These are phyloP conservation scores for Xylariales sp. DNA, from an alignment of 2,329 filamentous ascomycete genomes.

Conservation along the genomic window DNA sequence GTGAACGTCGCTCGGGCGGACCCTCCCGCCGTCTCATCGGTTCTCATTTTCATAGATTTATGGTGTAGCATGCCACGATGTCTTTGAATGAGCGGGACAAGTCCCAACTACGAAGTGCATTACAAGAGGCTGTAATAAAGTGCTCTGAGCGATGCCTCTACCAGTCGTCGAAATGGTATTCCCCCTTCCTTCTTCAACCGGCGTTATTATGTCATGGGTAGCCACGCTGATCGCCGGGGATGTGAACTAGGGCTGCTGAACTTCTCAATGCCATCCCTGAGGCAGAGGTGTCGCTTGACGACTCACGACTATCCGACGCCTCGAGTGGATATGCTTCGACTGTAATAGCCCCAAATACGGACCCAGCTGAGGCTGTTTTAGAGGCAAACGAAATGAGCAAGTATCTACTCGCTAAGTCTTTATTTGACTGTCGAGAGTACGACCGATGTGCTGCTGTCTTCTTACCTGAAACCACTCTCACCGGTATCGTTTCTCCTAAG, in stretches of 20 bases:
- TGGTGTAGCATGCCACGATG: slow-evolving; percentile 54
- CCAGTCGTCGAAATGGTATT: slow-evolving; percentile 93
- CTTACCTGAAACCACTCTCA: slow-evolving; percentile 81
- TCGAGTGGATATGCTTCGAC: slow-evolving; percentile 59
- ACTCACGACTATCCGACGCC: slow-evolving; percentile 46
- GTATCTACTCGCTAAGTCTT: slow-evolving; percentile 90
- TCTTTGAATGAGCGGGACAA: slow-evolving; percentile 66
- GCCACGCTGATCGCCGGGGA: slow-evolving; percentile 30
- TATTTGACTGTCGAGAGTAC: slow-evolving; percentile 95
- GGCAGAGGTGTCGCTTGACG: slow-evolving; percentile 48
- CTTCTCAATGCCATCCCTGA: slow-evolving; percentile 85
- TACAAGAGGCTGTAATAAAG: slow-evolving; percentile 87
- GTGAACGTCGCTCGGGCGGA: background rate
- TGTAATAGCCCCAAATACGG: slow-evolving; percentile 67
- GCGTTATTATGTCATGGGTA: background rate
- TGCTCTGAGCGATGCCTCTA: slow-evolving; percentile 96
- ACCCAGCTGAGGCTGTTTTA: slow-evolving; percentile 78
- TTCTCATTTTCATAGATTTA: slow-evolving; percentile 11
- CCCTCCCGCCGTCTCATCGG: background rate
- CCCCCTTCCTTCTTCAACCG: slow-evolving; percentile 13
- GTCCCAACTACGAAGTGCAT: slow-evolving; percentile 74
- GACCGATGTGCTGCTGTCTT: slow-evolving; percentile 93
- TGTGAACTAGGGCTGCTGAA: slow-evolving; percentile 82
- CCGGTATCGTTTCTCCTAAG: slow-evolving; percentile 69
- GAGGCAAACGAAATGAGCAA: slow-evolving; percentile 84